Evolutionary conservation across 495 filamentous ascomycete species (phyloP), one percentile per base, ranked within the genome.

Genomic region (Zalerion maritima): DNA sequence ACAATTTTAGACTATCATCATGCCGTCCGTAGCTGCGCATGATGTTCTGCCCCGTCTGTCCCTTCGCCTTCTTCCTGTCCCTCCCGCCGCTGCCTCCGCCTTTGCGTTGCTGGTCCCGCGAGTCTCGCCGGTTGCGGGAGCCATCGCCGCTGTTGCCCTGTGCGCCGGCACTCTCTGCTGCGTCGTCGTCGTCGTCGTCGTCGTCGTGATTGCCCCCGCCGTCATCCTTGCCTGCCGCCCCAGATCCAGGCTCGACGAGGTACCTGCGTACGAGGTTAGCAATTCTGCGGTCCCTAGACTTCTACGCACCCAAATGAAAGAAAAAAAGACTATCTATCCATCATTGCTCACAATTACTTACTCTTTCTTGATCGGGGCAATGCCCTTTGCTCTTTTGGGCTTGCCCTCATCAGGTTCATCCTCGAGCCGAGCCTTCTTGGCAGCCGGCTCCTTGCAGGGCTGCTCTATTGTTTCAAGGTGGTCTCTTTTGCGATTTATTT

Each of bases 321-420:
- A 15, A 28, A 23, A 18, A 20, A 21, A n/a, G 4, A 34, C 27
- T n/a, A 15, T 26, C 21, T 21, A 29, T 27, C 15, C 3, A n/a
- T n/a, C 21, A 16, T 19, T 24, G 14, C 18, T 17, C 6, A n/a
- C 18, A 24, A 19, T 16, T 28, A 54, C 71, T 49, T 54, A 94
- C 81, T 94, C 86, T 34, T 69, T 43, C 51, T 93, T 94, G 44
- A 97, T 75, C 1, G 73, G 69, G 18, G 83, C 83, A 35, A 87
- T 64, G 18, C 86, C 87, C 45, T 70, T 60, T 32, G 38, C 64
- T 50, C 57, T 69, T 41, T 37, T 41, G 21, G 38, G 44, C 43
- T 46, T 41, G 29, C 21, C 6, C 18, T 36, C 49, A 26, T n/a
- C n/a, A n/a, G n/a, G n/a, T n/a, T n/a, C n/a, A n/a, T n/a, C n/a